Percentiles rank a stretch among this genome's conserved stretches.
Evolutionary conservation across 2,329 filamentous ascomycete genomes (phyloP).

Genomic region (Alternaria sp.): DNA sequence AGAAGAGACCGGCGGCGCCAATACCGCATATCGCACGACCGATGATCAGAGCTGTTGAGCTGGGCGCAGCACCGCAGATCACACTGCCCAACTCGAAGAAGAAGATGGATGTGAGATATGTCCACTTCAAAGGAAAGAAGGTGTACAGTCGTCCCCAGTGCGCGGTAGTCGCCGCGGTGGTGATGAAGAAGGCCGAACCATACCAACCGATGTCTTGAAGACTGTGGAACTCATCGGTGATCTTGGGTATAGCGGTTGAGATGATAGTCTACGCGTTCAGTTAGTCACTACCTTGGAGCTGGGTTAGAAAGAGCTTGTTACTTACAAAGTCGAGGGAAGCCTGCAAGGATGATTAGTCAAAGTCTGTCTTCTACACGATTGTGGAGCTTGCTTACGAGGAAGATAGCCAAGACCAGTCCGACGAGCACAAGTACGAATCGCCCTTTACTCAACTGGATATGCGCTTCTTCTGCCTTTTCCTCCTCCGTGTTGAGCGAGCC

Average conservation of each 20-base stretch:
- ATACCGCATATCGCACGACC: conserved; percentile 11
- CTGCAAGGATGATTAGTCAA: not conserved
- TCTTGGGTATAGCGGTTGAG: conserved; percentile 42
- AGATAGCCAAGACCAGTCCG: conserved; percentile 11
- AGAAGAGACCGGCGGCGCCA: conserved; percentile 6
- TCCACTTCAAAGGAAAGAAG: conserved; percentile 28
- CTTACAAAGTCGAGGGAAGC: conserved; percentile 12
- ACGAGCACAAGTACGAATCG: conserved; percentile 5
- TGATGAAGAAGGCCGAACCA: conserved; percentile 41
- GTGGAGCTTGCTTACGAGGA: not conserved
- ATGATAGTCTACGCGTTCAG: conserved; percentile 20
- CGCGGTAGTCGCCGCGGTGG: conserved; percentile 21
- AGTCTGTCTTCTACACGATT: not conserved
- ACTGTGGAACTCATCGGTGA: conserved; percentile 43
- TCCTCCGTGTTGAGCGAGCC: not conserved
- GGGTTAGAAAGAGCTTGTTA: not conserved
- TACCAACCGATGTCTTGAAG: conserved; percentile 45
- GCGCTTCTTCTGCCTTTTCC: conserved; percentile 1
- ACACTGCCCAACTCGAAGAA: conserved; percentile 11
- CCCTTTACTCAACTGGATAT: conserved; percentile 3
- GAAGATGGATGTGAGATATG: conserved; percentile 13
- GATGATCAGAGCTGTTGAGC: conserved; percentile 3
- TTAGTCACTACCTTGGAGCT: not conserved
- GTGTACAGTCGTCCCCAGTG: conserved; percentile 25
- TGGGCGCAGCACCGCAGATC: conserved; percentile 6